phyloP scores from a whole-genome alignment of 106 monocot genomes.

The Allium fistulosum region DNA sequence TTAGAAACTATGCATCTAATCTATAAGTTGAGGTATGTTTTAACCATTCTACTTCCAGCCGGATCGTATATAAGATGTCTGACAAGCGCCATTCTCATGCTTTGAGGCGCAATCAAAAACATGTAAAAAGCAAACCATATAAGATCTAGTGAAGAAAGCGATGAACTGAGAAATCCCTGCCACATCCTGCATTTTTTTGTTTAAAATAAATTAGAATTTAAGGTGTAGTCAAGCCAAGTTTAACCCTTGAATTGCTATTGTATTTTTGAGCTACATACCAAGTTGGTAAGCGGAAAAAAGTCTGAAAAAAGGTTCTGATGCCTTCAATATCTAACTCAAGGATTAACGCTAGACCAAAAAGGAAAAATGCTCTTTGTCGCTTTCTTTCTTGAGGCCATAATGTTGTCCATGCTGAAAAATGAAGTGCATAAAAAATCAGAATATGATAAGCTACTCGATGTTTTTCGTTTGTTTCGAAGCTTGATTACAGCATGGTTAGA shows the following conservation, averaged over 20 bases:
- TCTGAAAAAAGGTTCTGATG: slow-evolving; percentile 80
- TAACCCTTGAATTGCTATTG: neutral
- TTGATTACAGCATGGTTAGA: no score
- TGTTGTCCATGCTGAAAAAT: slow-evolving; percentile 77
- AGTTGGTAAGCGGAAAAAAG: slow-evolving; percentile 81
- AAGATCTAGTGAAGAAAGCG: slow-evolving; percentile 82
- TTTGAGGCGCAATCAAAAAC: slow-evolving; percentile 83
- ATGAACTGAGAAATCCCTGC: slow-evolving; percentile 90
- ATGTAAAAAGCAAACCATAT: slow-evolving; percentile 91
- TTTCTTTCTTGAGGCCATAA: slow-evolving; percentile 98
- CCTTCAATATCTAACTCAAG: slow-evolving; percentile 84
- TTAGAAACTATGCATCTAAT: slow-evolving; percentile 3
- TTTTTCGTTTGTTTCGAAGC: no score
- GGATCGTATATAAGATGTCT: slow-evolving; percentile 88
- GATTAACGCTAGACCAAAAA: slow-evolving; percentile 90
- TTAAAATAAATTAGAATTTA: neutral
- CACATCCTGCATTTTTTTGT: slow-evolving; percentile 75
- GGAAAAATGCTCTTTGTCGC: slow-evolving; percentile 93
- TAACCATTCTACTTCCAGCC: slow-evolving; percentile 71
- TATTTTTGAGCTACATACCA: slow-evolving; percentile 40
- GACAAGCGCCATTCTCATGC: slow-evolving; percentile 73
- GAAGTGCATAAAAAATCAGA: no score
- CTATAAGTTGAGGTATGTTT: slow-evolving; percentile 72
- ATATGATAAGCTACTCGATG: no score
- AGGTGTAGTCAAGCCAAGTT: no score